Evolutionary conservation across 495 filamentous ascomycete species (phyloP).

Genomic region (Letharia lupina): DNA sequence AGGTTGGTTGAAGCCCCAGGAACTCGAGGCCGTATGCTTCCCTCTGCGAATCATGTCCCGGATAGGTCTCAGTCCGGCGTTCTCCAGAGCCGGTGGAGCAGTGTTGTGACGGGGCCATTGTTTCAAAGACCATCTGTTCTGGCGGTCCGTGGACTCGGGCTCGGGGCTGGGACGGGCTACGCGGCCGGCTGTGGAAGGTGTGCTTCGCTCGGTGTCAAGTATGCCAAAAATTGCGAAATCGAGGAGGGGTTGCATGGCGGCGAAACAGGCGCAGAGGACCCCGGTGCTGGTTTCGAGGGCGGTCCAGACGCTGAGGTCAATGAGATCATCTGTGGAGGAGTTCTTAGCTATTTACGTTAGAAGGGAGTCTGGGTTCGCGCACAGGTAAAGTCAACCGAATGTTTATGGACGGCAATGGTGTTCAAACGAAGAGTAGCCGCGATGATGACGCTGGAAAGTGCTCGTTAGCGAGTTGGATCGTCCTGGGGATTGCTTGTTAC

Average conservation of each 20-base stretch:
- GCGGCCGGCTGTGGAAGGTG: neutral
- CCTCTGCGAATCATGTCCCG: neutral
- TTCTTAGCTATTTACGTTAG: slow-evolving; percentile 6
- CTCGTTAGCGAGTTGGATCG: neutral
- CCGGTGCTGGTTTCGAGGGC: slow-evolving; percentile 37
- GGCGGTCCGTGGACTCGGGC: neutral
- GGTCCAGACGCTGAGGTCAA: slow-evolving; percentile 32
- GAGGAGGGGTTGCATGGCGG: slow-evolving; percentile 29
- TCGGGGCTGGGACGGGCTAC: neutral
- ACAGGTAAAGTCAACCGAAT: slow-evolving; percentile 12
- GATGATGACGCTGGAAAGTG: slow-evolving; percentile 25
- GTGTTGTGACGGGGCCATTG: neutral
- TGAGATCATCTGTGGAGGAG: slow-evolving; percentile 5
- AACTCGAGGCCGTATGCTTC: neutral
- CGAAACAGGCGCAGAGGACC: slow-evolving; percentile 38
- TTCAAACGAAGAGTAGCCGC: slow-evolving; percentile 29
- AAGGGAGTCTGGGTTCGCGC: neutral
- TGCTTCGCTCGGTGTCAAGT: neutral
- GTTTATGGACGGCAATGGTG: slow-evolving; percentile 14
- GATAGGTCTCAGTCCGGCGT: neutral
- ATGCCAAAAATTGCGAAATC: neutral
- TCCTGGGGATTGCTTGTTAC: slow-evolving; percentile 4
- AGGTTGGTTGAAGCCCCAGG: slow-evolving; percentile 8
- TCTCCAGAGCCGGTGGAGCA: neutral
- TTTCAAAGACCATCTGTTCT: neutral